These are phyloP conservation scores for Fimicolochytrium jonesii DNA, from an alignment of 192 early-diverging fungal species.

Conservation along the genomic window DNA sequence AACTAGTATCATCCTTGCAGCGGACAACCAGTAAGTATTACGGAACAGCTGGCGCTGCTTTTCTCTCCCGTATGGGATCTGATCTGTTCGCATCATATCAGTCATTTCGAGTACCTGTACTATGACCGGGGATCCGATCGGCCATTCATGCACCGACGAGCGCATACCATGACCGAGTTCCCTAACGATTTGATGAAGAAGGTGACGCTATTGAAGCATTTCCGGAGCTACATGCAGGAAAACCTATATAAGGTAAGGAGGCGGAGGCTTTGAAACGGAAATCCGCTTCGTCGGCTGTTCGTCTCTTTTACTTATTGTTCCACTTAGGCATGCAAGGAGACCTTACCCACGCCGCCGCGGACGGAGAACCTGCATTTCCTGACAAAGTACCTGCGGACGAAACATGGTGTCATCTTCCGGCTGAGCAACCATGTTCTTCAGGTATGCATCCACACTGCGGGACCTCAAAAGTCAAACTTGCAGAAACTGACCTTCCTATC, in stretches of 20 bases:
- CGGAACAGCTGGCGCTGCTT: too few relatives aligned
- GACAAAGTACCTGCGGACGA: slow-evolving; percentile 64
- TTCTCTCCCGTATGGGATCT: background rate
- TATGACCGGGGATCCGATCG: slow-evolving; percentile 24
- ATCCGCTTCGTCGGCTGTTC: too few relatives aligned
- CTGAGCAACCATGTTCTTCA: slow-evolving; percentile 66
- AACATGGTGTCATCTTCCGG: slow-evolving; percentile 61
- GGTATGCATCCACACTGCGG: slow-evolving; percentile 32
- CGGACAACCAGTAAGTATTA: slow-evolving; percentile 48
- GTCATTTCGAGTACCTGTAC: slow-evolving; percentile 45
- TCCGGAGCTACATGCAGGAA: slow-evolving; percentile 60
- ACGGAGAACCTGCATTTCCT: slow-evolving; percentile 38
- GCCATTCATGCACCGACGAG: slow-evolving; percentile 32
- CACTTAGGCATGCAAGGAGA: background rate
- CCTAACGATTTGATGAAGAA: slow-evolving; percentile 60
- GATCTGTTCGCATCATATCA: slow-evolving; percentile 2
- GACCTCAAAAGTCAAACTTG: too few relatives aligned
- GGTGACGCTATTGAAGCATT: slow-evolving; percentile 51
- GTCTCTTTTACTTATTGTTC: too few relatives aligned
- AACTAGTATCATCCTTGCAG: slow-evolving; percentile 64
- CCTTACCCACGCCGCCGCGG: background rate
- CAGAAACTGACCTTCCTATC: too few relatives aligned
- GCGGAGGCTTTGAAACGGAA: background rate
- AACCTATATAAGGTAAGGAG: slow-evolving; percentile 35
- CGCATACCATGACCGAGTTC: slow-evolving; percentile 34